Conservation (phyloP, 2,329 filamentous ascomycete species). For the Triangularia setosa region DNA sequence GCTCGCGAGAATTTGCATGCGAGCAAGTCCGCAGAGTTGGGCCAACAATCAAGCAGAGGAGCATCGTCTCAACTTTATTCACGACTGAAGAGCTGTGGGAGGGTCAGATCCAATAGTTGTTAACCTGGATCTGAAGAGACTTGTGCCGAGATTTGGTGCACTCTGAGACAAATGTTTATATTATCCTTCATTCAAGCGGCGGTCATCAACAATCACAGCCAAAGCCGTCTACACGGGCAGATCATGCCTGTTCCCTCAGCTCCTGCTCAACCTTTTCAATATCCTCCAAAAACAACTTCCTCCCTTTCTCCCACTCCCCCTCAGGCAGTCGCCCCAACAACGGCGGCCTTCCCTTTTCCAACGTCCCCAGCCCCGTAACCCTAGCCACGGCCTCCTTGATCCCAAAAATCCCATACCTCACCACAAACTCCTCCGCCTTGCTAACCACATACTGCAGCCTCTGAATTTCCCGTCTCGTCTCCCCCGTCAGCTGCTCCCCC, state of each 20-base stretch:
- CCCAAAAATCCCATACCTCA: constrained; percentile 56
- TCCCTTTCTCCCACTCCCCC: constrained; percentile 51
- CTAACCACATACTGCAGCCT: constrained; percentile 59
- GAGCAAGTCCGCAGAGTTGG: too few species aligned
- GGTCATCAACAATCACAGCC: too few species aligned
- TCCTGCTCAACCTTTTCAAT: constrained; percentile 26
- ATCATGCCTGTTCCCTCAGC: constrained; percentile 1
- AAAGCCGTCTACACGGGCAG: too few species aligned
- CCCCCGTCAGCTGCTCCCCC: constrained; percentile 26
- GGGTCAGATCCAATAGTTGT: too few species aligned
- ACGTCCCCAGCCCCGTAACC: constrained; percentile 53
- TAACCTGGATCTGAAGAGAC: too few species aligned
- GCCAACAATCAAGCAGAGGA: too few species aligned
- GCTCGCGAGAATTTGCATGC: too few species aligned
- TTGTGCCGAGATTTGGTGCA: too few species aligned
- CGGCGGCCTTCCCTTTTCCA: constrained; percentile 56
- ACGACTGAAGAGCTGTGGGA: too few species aligned
- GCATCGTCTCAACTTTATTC: too few species aligned
- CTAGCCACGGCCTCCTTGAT: constrained; percentile 60
- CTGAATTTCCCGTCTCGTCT: constrained; percentile 48
- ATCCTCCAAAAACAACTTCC: constrained; percentile 32
- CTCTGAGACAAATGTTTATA: too few species aligned
- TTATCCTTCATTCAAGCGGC: too few species aligned
- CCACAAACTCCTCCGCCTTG: constrained; percentile 59
- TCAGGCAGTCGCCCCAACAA: constrained; percentile 54